Evolutionary conservation across 331 rosid species (phyloP), one percentile per base, ranked within the genome.

Genomic region (Quercus lobata): DNA sequence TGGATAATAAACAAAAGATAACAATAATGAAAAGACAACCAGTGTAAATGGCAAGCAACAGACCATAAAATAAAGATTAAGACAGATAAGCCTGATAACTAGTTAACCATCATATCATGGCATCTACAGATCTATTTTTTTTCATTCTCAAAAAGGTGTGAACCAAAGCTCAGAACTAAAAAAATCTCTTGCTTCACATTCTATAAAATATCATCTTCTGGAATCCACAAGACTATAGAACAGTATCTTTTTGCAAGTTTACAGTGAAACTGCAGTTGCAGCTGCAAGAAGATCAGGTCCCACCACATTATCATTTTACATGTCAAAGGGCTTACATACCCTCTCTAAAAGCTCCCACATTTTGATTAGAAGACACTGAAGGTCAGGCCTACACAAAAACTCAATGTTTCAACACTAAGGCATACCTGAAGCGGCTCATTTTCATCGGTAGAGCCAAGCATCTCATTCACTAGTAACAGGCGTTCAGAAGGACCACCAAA

Each of bases 341-440:
- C 41, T 5, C 19, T 29, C 9, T 29, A 27, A 25, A 62, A 27
- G 69, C 17, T 14, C 30, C 41, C 32, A 29, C 15, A 63, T 5
- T 63, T 29, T 17, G 14, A 62, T 5, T 22, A 7, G 63, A 46
- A 29, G 30, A 32, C 49, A 61, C 21, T 14, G 5, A 14, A 17
- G 10, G 58, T 60, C 70, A 15, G 15, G 34, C 24, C 60, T 21
- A 37, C 44, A 58, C 55, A 71, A 76, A 60, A 16, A n/a, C 16
- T 6, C 9, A 44, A 9, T 7, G 21, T 3, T 6, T 4, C 7
- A 1, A 35, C 60, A 10, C 32, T 22, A 27, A 30, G 11, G 72
- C 79, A 75, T 54, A 96, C 99, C 99, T 96, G 99, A 87, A 96
- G 98, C 61, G 99, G 99, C 83, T 96, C 99, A 16, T 96, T 96